Evolutionary conservation across 345 rosid species (phyloP), one percentile per base, ranked within the genome.

Genomic region (Diplotaxis tenuifolia): DNA sequence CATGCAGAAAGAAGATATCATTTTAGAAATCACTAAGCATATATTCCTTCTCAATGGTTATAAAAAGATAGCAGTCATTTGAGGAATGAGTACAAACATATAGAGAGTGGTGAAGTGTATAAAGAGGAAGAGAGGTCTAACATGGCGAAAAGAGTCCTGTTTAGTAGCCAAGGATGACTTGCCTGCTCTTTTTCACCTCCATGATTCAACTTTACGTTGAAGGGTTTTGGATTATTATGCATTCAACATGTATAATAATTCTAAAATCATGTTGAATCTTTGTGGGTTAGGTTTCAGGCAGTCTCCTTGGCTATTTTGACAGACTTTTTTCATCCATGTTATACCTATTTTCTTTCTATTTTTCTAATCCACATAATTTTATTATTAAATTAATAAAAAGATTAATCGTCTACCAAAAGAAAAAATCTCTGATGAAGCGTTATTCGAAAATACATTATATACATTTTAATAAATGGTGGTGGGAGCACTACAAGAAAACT

Each of bases 121-220:
- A 53, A 53, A 15, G 71, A 70, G 14, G 54, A 62, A 64, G 61
- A 76, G 61, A 62, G 55, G 75, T 63, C 65, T 70, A 70, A 47
- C 79, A 57, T 76, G 71, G 70, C 25, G 71, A 56, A 69, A 56
- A 63, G 40, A 76, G 66, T 76, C 42, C 34, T 70, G 71, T 76
- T 76, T 76, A 70, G 66, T 76, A 76, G 75, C 79, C 79, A 76
- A 76, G 79, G 71, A 76, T 76, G 75, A 70, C 79, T 76, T 76
- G 79, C 79, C 71, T 76, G 75, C 69, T 64, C 75, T 31, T 70
- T 42, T 70, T 76, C 75, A 56, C 67, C 38, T 69, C 63, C 59
- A 76, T 5, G 66, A 69, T 69, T 70, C 75, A 69, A 20, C 21
- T 60, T 36, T 1, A 27, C 42, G 36, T 49, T 61, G n/a, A 60